Evolutionary conservation across 2,329 filamentous ascomycete species (phyloP), one percentile per base, ranked within the genome.

Genomic region (Ploettnerulaceae sp.): DNA sequence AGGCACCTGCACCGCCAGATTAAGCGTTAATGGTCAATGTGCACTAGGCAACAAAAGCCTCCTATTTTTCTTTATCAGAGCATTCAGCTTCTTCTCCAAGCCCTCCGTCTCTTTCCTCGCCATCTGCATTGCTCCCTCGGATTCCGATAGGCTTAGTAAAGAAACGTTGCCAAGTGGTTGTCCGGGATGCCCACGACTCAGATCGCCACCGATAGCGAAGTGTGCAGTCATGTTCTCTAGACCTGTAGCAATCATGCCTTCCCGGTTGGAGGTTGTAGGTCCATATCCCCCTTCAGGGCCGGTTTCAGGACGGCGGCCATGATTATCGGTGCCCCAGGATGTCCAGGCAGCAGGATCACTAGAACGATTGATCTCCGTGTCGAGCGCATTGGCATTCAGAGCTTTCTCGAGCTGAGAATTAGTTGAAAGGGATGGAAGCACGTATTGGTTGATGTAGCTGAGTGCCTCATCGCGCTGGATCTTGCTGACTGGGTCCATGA

Each of bases 381-480:
- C 54, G 1, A 63, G 32, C 5, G 59, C 56, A 37, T 63, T 64
- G 9, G 57, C 57, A 42, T 63, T 63, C 8, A 66, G 48, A 9
- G 62, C 61, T 20, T 61, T 62, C 41, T 65, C 63, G n/a, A 65
- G 50, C 37, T 66, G 63, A 7, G 60, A 55, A 38, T 61, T 63
- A 9, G 57, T 63, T 8, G 62, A 60, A 6, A 66, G 57, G 6
- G 63, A 64, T 7, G 81, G 80, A 25, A 84, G 68, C 2, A 84
- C 77, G 54, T 81, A 82, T 63, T 84, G 80, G 62, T 84, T 84
- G 64, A 84, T 82, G 64, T 82, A 84, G 62, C 74, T 76, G 31
- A 84, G 74, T 0, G 79, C 79, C 58, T 83, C 80, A 56, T 84
- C 79, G 9, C 79, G 75, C 62, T 81, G 79, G 54, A 84, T 78